Evolutionary conservation across 306 rosid species (phyloP).

Genomic region (Lathyrus aphaca): DNA sequence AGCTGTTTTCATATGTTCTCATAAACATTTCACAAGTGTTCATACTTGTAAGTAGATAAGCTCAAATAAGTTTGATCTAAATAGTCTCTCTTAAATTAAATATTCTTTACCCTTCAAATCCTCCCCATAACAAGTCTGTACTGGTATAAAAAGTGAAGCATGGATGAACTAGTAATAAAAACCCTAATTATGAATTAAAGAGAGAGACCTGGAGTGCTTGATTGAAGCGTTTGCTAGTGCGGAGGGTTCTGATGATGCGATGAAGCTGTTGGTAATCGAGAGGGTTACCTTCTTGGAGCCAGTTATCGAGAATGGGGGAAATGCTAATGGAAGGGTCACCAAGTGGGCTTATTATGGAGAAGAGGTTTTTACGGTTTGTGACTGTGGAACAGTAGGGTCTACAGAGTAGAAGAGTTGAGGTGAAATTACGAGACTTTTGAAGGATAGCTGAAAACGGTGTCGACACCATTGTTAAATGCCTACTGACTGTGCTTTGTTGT

Average conservation of each 20-base stretch:
- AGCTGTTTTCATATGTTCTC: no score
- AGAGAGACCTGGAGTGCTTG: not conserved
- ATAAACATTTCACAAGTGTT: no score
- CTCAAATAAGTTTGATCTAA: no score
- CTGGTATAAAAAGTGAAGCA: not conserved
- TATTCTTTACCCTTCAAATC: no score
- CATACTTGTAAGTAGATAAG: no score
- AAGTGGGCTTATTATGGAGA: constrained; percentile 60
- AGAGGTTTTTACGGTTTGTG: constrained; percentile 44
- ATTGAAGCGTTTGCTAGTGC: not conserved
- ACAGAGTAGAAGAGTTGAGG: not conserved
- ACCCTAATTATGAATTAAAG: not conserved
- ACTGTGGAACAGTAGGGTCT: constrained; percentile 39
- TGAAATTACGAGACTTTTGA: constrained; percentile 30
- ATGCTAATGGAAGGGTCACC: constrained; percentile 65
- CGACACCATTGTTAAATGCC: constrained; percentile 31
- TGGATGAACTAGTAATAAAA: not conserved
- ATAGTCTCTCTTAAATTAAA: no score
- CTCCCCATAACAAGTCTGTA: no score
- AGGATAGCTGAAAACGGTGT: constrained; percentile 40
- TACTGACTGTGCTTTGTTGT: not conserved
- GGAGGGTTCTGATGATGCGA: not conserved
- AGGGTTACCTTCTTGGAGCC: constrained; percentile 41
- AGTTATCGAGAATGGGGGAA: constrained; percentile 59
- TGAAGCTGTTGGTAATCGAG: not conserved